These are phyloP conservation scores for Evernia prunastri DNA, from an alignment of 495 filamentous ascomycete genomes.

Conservation along the genomic window DNA sequence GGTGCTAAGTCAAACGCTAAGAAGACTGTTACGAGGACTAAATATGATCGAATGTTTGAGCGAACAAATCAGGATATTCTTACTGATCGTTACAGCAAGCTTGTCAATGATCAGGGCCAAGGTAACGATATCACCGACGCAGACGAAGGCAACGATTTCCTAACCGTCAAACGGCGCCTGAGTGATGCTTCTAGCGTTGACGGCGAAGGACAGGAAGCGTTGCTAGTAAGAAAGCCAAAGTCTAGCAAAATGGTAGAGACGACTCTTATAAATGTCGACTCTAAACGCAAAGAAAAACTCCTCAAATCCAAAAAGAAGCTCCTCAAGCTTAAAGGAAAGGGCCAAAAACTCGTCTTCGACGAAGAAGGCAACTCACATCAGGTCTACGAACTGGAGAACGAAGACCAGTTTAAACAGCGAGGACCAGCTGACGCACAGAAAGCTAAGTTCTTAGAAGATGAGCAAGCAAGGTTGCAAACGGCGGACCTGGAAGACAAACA, in stretches of 20 bases:
- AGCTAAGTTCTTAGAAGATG: conserved; percentile 65
- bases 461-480: conserved; percentile 61
- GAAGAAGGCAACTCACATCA: conserved; percentile 81
- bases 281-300: conserved; percentile 85
- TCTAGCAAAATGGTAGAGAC: conserved; percentile 29
- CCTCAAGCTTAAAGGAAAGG: conserved; percentile 76
- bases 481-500: conserved; percentile 80
- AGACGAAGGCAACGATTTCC: conserved; percentile 67
- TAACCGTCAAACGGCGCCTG: conserved; percentile 80
- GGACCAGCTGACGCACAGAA: conserved; percentile 72
- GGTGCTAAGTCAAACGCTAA: conserved; percentile 32
- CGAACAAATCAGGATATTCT: conserved; percentile 90
- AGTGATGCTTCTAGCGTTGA: conserved; percentile 37
- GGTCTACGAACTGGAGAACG: conserved; percentile 79
- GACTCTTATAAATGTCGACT: conserved; percentile 70
- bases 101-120: conserved; percentile 56
- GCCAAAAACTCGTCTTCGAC: conserved; percentile 81
- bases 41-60: conserved; percentile 96
- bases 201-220: background rate
- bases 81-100: conserved; percentile 81
- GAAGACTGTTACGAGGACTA: conserved; percentile 66
- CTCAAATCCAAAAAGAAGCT: conserved; percentile 92
- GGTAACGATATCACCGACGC: conserved; percentile 40
- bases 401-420: conserved; percentile 65
- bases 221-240: background rate